phyloP scores from a whole-genome alignment of 768 basidiomycete species.

The Kwoniella europaea region DNA sequence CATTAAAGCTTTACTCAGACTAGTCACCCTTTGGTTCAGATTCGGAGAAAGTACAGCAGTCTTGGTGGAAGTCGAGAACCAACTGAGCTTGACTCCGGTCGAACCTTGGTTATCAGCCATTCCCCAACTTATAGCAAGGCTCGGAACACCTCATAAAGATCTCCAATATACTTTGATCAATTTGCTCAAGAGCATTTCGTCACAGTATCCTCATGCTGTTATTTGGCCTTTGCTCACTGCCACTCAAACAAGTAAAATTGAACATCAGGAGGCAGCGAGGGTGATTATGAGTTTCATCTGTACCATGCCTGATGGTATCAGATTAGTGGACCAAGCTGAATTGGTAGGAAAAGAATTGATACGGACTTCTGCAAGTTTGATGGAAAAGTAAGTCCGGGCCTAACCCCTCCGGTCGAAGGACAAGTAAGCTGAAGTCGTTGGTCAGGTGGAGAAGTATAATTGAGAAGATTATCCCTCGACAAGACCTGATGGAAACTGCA shows the following conservation, averaged over 20 bases:
- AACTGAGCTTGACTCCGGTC: constrained; percentile 42
- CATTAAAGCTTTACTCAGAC: constrained; percentile 54
- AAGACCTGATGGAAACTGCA: constrained; percentile 47
- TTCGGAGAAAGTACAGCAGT: constrained; percentile 51
- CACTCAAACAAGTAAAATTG: constrained; percentile 47
- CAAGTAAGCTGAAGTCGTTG: constrained; percentile 3
- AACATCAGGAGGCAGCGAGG: constrained; percentile 52
- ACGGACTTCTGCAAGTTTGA: constrained; percentile 44
- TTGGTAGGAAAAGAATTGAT: constrained; percentile 55
- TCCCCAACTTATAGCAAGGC: constrained; percentile 56
- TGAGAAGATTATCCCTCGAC: constrained; percentile 47
- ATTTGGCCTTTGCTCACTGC: constrained; percentile 58
- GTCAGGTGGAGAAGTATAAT: constrained; percentile 46
- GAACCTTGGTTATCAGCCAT: constrained; percentile 51
- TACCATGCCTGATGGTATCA: constrained; percentile 48
- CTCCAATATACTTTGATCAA: constrained; percentile 47
- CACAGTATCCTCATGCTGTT: constrained; percentile 54
- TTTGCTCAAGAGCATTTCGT: constrained; percentile 50
- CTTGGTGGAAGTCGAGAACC: constrained; percentile 41
- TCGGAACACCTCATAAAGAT: constrained; percentile 48
- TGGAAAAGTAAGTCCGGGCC: constrained; percentile 46
- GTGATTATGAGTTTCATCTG: constrained; percentile 54
- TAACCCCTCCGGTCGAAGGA: background rate
- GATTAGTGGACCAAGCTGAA: constrained; percentile 50
- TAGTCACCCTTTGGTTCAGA: constrained; percentile 57